Evolutionary conservation across 352 stramenopile genomes (phyloP).

Genomic region (Phytophthora foliorum): DNA sequence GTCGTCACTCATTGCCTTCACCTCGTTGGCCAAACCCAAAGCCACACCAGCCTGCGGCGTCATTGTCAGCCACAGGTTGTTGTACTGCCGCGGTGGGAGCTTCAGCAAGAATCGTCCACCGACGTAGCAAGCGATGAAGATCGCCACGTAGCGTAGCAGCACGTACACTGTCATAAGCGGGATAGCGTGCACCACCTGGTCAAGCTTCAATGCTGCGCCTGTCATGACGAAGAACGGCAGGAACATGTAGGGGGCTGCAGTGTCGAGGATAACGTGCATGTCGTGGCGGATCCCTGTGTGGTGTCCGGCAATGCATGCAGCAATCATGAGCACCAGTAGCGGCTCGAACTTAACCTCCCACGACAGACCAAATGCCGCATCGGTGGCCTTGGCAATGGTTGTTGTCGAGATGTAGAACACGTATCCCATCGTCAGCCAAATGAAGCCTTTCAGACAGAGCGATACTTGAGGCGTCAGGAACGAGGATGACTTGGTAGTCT

Average conservation of each 20-base stretch:
- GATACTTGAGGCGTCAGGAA: neutral
- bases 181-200: conserved; percentile 67
- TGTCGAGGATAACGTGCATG: conserved; percentile 81
- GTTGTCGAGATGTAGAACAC: conserved; percentile 67
- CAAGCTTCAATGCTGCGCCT: conserved; percentile 66
- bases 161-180: conserved; percentile 76
- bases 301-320: conserved; percentile 71
- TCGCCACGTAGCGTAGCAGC: conserved; percentile 59
- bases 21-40: conserved; percentile 67
- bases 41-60: conserved; percentile 46
- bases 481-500: conserved; percentile 17
- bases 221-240: conserved; percentile 80
- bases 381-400: conserved; percentile 48
- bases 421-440: conserved; percentile 74
- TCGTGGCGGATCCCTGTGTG: conserved; percentile 67
- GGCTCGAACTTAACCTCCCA: conserved; percentile 72
- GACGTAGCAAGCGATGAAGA: conserved; percentile 74
- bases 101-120: conserved; percentile 67
- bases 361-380: conserved; percentile 51
- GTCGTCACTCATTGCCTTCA: conserved; percentile 64
- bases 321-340: conserved; percentile 51
- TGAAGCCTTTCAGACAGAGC: conserved; percentile 69
- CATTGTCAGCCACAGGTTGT: conserved; percentile 72
- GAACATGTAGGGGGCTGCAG: conserved; percentile 39
- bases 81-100: conserved; percentile 65